Percentiles rank a stretch among this genome's conserved stretches.
Conservation (phyloP, 768 basidiomycete genomes). For the Lactarius deliciosus region DNA sequence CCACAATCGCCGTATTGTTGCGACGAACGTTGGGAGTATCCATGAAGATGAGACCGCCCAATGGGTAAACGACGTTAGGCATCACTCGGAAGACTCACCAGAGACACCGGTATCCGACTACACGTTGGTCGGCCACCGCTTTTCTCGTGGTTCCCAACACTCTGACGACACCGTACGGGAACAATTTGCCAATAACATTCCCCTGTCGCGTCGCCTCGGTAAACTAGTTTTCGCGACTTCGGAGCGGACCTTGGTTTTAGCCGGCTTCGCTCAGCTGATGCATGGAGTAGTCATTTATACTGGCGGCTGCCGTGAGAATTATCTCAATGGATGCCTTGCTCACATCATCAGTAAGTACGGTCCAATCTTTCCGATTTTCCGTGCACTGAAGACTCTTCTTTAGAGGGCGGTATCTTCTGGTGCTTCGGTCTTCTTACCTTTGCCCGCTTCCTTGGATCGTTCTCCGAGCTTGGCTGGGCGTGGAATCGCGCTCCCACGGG, state of each 20-base stretch:
- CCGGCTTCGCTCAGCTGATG: conserved; percentile 64
- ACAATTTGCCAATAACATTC: conserved; percentile 25
- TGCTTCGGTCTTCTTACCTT: conserved; percentile 86
- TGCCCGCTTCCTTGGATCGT: conserved; percentile 91
- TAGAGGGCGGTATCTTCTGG: conserved; percentile 93
- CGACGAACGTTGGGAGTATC: conserved; percentile 21
- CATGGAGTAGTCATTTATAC: conserved; percentile 80
- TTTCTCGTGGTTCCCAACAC: conserved; percentile 42
- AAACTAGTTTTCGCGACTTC: conserved; percentile 49
- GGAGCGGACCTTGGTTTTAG: conserved; percentile 67
- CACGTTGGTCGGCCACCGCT: conserved; percentile 51
- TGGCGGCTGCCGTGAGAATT: conserved; percentile 79
- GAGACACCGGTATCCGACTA: conserved; percentile 51
- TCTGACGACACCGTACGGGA: conserved; percentile 62
- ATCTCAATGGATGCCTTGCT: conserved; percentile 80
- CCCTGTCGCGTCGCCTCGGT: conserved; percentile 44
- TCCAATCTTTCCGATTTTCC: conserved; percentile 6
- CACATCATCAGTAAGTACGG: conserved; percentile 79
- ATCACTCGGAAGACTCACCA: conserved; percentile 44
- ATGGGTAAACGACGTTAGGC: conserved; percentile 51
- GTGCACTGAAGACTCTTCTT: conserved; percentile 16
- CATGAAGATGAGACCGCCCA: conserved; percentile 45
- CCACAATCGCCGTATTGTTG: conserved; percentile 7
- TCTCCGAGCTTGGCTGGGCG: conserved; percentile 87
- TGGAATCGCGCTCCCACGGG: conserved; percentile 73